Evolutionary conservation across 805 yeast genomes (phyloP).

Genomic region (Deakozyma indianensis): DNA sequence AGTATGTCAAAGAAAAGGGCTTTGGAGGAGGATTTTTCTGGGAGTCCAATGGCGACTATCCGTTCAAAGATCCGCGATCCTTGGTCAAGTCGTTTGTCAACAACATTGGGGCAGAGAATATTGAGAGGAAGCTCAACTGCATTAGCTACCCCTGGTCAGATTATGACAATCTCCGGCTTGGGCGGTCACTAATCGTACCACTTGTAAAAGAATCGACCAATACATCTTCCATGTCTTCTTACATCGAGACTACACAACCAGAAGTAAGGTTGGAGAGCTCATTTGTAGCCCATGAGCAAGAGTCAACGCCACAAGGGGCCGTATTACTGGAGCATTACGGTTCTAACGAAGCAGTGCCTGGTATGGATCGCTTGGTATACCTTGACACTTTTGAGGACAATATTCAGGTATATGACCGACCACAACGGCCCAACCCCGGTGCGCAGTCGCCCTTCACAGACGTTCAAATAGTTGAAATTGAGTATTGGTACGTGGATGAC

Average conservation of each 20-base stretch:
- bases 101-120: background rate
- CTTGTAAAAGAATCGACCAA: background rate
- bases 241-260: too few relatives aligned
- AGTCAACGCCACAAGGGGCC: too few relatives aligned
- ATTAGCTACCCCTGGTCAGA: constrained; percentile 4
- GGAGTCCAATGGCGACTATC: constrained; percentile 74
- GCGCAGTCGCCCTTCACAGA: too few relatives aligned
- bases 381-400: too few relatives aligned
- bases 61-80: constrained; percentile 10
- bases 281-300: too few relatives aligned
- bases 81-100: constrained; percentile 11
- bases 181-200: background rate
- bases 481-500: background rate
- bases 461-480: background rate
- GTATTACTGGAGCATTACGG: too few relatives aligned
- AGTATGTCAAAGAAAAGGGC: constrained; percentile 30
- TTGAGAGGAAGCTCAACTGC: constrained; percentile 6
- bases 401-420: too few relatives aligned
- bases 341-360: too few relatives aligned
- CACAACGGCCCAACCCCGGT: too few relatives aligned
- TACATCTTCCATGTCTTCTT: background rate
- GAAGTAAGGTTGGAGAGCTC: too few relatives aligned
- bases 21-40: constrained; percentile 90
- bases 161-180: constrained; percentile 3
- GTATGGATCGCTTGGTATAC: too few relatives aligned